These are phyloP conservation scores for Quercus suber DNA, from an alignment of 306 rosid genomes.

Conservation along the genomic window DNA sequence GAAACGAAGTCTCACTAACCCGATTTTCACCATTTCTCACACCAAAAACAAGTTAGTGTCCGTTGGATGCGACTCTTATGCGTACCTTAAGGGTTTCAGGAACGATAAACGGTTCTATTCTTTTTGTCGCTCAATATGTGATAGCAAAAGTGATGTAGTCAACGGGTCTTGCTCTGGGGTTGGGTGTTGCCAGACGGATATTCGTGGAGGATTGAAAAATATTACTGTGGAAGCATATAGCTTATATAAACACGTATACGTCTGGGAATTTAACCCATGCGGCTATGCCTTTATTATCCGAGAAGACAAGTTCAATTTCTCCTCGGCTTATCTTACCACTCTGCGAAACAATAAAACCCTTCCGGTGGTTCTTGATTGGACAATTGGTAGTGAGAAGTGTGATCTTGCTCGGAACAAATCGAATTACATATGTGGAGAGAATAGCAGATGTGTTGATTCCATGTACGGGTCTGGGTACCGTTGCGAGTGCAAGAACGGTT, in stretches of 20 bases:
- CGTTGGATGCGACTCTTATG: slow-evolving; percentile 26
- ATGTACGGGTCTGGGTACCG: not conserved
- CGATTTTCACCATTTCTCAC: slow-evolving; percentile 1
- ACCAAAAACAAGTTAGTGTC: slow-evolving; percentile 21
- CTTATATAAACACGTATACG: fast-evolving
- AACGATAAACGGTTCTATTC: not conserved
- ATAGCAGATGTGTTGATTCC: fast-evolving
- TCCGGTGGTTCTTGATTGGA: too few species aligned
- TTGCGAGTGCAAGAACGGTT: slow-evolving; percentile 21
- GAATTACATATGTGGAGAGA: too few species aligned
- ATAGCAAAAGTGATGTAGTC: not conserved
- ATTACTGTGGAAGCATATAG: not conserved
- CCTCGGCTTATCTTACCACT: too few species aligned
- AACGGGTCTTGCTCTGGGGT: not conserved
- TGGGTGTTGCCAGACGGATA: fast-evolving
- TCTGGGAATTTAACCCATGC: slow-evolving; percentile 8
- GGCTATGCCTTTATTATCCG: not conserved
- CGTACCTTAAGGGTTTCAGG: not conserved
- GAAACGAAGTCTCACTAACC: too few species aligned
- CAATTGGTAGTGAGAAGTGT: too few species aligned
- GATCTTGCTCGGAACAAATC: too few species aligned
- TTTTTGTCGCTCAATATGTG: not conserved
- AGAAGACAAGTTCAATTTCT: too few species aligned
- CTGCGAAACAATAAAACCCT: too few species aligned
- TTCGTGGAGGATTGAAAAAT: too few species aligned